Conservation (phyloP, 306 rosid species). For the Vicia faba region DNA sequence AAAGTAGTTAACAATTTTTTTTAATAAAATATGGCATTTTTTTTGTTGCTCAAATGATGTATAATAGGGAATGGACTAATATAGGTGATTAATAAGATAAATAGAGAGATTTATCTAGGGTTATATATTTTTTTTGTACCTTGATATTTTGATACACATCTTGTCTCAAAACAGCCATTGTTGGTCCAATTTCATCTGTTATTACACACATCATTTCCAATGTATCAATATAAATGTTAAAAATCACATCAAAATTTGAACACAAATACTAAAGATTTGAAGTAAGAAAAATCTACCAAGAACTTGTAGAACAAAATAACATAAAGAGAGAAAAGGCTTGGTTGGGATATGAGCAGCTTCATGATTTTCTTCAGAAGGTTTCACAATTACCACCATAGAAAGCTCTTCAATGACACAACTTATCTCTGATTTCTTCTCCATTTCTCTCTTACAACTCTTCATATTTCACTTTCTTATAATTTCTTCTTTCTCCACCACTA, state of each 20-base stretch:
- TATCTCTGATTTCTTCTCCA: conserved; percentile 63
- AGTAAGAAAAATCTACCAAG: conserved; percentile 55
- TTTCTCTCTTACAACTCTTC: conserved; percentile 50
- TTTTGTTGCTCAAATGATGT: no score
- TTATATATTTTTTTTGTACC: conserved; percentile 35
- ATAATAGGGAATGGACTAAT: background rate
- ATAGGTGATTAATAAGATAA: background rate
- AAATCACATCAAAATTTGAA: conserved; percentile 16
- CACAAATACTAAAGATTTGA: background rate
- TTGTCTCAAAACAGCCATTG: conserved; percentile 85
- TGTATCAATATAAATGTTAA: background rate
- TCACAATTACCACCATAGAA: conserved; percentile 46
- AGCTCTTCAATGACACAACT: conserved; percentile 68
- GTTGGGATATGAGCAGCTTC: conserved; percentile 57
- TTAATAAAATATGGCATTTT: no score
- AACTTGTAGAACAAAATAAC: conserved; percentile 72
- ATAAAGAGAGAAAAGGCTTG: conserved; percentile 71
- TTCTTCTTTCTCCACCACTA: background rate
- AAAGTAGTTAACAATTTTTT: no score
- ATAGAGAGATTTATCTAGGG: background rate
- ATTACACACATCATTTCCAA: conserved; percentile 33
- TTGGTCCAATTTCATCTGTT: conserved; percentile 91
- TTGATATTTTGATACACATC: conserved; percentile 78
- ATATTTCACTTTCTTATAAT: conserved; percentile 28
- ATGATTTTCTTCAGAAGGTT: conserved; percentile 32